Evolutionary conservation across 1,284 basidiomycete species (phyloP).

Genomic region (Porodaedalea pini): DNA sequence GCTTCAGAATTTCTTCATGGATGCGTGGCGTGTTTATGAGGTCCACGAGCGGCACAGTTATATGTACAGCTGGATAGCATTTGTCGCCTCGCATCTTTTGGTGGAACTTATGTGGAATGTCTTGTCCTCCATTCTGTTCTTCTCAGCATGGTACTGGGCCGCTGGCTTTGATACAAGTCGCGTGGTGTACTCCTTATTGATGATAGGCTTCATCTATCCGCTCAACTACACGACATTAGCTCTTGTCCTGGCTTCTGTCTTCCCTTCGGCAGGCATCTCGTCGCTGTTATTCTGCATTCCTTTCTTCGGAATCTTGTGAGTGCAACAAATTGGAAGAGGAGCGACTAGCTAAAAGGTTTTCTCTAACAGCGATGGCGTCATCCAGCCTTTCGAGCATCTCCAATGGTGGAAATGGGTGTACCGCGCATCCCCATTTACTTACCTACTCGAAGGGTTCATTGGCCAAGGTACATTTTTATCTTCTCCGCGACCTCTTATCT

Average conservation of each 20-base stretch:
- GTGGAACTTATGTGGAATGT: slow-evolving; percentile 21
- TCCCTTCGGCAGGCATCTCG: slow-evolving; percentile 14
- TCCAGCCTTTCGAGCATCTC: slow-evolving; percentile 31
- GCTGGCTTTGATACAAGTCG: slow-evolving; percentile 16
- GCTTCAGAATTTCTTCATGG: slow-evolving; percentile 44
- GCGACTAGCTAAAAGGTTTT: too few relatives aligned
- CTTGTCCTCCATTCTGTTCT: slow-evolving; percentile 16
- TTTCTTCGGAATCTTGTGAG: slow-evolving; percentile 20
- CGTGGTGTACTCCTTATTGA: slow-evolving; percentile 17
- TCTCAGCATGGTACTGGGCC: slow-evolving; percentile 26
- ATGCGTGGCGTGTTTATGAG: slow-evolving; percentile 20
- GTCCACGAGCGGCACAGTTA: slow-evolving; percentile 17
- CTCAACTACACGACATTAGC: slow-evolving; percentile 20
- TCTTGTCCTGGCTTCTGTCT: slow-evolving; percentile 21
- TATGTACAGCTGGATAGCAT: slow-evolving; percentile 20
- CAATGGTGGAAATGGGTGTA: slow-evolving; percentile 89
- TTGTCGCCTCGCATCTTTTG: slow-evolving; percentile 14
- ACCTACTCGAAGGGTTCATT: slow-evolving; percentile 57
- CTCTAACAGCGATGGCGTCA: slow-evolving; percentile 9
- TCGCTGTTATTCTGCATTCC: slow-evolving; percentile 15
- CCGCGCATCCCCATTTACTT: slow-evolving; percentile 72
- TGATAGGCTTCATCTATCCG: slow-evolving; percentile 12
- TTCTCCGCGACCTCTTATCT: too few relatives aligned
- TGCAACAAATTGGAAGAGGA: background rate
- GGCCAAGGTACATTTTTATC: slow-evolving; percentile 39